A percentile compares a stretch with the other conserved stretches of the same genome.
These are phyloP conservation scores for Galeopsis tetrahit DNA, from an alignment of 257 asterid genomes.

Conservation along the genomic window DNA sequence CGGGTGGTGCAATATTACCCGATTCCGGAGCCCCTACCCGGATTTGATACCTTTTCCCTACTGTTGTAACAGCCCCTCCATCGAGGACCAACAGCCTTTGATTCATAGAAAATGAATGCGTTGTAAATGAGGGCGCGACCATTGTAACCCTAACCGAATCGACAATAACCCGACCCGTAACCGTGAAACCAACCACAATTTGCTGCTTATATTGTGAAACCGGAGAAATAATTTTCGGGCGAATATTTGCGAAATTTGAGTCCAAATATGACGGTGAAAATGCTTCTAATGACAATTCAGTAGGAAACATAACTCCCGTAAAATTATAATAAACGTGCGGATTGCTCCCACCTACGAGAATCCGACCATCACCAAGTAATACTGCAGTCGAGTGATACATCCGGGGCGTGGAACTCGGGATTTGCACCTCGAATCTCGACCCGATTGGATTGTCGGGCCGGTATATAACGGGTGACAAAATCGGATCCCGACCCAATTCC, in stretches of 20 bases:
- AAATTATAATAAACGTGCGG: slow-evolving; percentile 43
- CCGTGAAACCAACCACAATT: slow-evolving; percentile 30
- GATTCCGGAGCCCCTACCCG: slow-evolving; percentile 38
- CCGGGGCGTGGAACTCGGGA: slow-evolving; percentile 39
- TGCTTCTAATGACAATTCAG: slow-evolving; percentile 47
- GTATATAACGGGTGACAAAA: slow-evolving; percentile 44
- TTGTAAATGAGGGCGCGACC: slow-evolving; percentile 50
- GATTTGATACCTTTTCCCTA: slow-evolving; percentile 18
- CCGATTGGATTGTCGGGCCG: slow-evolving; percentile 35
- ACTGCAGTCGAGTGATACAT: slow-evolving; percentile 61
- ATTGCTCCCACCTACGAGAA: slow-evolving; percentile 52
- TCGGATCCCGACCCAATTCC: slow-evolving; percentile 47
- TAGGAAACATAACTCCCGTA: slow-evolving; percentile 41
- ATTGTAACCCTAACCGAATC: slow-evolving; percentile 37
- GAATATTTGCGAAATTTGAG: slow-evolving; percentile 1
- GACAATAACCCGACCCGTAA: slow-evolving; percentile 21
- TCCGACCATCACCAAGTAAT: slow-evolving; percentile 53
- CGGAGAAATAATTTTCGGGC: slow-evolving; percentile 44
- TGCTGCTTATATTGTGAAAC: slow-evolving; percentile 36
- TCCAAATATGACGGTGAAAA: slow-evolving; percentile 51
- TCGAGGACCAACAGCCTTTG: slow-evolving; percentile 46
- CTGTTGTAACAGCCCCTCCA: slow-evolving; percentile 19
- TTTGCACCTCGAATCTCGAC: slow-evolving; percentile 47
- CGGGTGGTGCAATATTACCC: slow-evolving; percentile 47
- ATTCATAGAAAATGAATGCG: slow-evolving; percentile 60